These are phyloP conservation scores for Candida mattraensis DNA, from an alignment of 805 yeast species.

Conservation along the genomic window DNA sequence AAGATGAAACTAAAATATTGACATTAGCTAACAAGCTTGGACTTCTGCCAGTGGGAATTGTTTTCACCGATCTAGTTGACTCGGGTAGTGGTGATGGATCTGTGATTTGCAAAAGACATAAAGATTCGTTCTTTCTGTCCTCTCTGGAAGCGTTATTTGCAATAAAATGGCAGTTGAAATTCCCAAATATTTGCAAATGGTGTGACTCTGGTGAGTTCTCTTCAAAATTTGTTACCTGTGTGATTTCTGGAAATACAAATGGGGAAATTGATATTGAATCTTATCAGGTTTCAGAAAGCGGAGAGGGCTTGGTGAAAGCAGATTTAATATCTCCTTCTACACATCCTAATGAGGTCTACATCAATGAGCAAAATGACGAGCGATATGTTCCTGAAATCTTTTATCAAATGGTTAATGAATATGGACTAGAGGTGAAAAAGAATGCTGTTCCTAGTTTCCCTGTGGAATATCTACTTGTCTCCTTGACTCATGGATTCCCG, in stretches of 20 bases:
- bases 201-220: constrained; percentile 66
- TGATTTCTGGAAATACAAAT: constrained; percentile 80
- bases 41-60: constrained; percentile 70
- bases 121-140: constrained; percentile 84
- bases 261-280: constrained; percentile 90
- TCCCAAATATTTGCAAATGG: constrained; percentile 65
- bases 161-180: constrained; percentile 67
- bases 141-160: constrained; percentile 87
- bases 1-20: constrained; percentile 53
- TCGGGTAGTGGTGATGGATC: constrained; percentile 84
- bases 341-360: constrained; percentile 82
- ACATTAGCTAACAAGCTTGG: constrained; percentile 59
- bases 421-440: constrained; percentile 80
- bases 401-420: constrained; percentile 82
- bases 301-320: constrained; percentile 85
- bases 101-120: constrained; percentile 90
- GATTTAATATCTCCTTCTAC: constrained; percentile 85
- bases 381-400: constrained; percentile 95
- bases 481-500: constrained; percentile 93
- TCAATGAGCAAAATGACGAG: constrained; percentile 67
- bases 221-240: constrained; percentile 92
- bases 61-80: constrained; percentile 88
- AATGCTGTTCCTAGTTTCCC: constrained; percentile 93
- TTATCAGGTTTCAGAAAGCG: constrained; percentile 85
- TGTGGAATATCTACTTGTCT: constrained; percentile 82